These are phyloP conservation scores for Hypoxylon subgilvum DNA, from an alignment of 495 filamentous ascomycete species.

Conservation along the genomic window DNA sequence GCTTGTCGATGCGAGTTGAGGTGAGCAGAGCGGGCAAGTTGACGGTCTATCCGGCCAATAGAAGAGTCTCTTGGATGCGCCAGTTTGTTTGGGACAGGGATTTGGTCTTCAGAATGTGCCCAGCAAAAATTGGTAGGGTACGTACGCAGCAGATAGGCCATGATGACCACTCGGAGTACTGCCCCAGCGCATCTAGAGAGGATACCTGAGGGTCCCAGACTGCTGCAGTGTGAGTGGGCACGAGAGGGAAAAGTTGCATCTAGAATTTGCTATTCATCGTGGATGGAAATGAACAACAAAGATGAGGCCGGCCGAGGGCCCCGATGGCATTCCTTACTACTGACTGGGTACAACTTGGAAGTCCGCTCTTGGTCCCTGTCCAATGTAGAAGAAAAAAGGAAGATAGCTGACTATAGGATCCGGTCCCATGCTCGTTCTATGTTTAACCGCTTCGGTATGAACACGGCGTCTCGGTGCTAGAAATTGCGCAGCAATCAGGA, in stretches of 20 bases:
- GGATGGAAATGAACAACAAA: constrained; percentile 9
- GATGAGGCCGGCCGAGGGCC: constrained; percentile 17
- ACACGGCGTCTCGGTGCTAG: constrained; percentile 32
- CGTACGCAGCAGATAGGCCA: constrained; percentile 37
- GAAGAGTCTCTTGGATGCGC: constrained; percentile 33
- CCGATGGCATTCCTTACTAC: not conserved
- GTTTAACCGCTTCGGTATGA: constrained; percentile 35
- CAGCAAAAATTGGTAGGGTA: constrained; percentile 38
- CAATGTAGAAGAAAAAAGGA: constrained; percentile 3
- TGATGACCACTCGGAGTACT: constrained; percentile 36
- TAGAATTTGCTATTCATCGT: constrained; percentile 30
- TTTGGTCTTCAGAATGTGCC: constrained; percentile 32
- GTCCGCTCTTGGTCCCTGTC: not conserved
- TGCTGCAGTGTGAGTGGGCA: constrained; percentile 35
- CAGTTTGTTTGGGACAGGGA: constrained; percentile 43
- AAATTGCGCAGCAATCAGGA: constrained; percentile 30
- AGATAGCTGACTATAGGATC: constrained; percentile 21
- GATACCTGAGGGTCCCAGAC: constrained; percentile 36
- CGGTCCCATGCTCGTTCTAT: constrained; percentile 32
- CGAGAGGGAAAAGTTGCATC: constrained; percentile 23
- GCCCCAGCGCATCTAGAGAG: constrained; percentile 33
- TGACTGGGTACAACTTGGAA: not conserved
- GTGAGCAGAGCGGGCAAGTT: constrained; percentile 43
- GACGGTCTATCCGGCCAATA: constrained; percentile 40
- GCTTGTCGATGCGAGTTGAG: constrained; percentile 43